phyloP scores from a whole-genome alignment of 495 filamentous ascomycete genomes.

The Apodospora peruviana region DNA sequence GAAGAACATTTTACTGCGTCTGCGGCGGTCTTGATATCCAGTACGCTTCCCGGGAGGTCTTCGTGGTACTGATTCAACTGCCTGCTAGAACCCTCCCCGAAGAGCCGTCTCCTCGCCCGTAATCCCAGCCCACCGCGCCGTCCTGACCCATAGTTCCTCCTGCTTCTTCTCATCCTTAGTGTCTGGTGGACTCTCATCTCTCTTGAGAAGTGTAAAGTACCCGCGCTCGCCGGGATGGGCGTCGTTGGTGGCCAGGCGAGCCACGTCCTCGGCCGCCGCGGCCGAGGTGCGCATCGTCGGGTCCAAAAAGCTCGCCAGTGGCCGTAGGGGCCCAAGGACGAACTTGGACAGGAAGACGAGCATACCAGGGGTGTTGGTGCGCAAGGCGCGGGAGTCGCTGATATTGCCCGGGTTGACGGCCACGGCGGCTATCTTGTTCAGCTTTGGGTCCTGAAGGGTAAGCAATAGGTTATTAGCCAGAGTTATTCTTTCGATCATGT shows the following conservation, averaged over 20 bases:
- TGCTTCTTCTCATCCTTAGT: constrained; percentile 36
- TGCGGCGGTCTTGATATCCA: no score
- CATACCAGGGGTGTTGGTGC: constrained; percentile 33
- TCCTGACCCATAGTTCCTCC: constrained; percentile 39
- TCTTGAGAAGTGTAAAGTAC: constrained; percentile 33
- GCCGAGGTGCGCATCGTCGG: constrained; percentile 30
- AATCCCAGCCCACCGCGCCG: constrained; percentile 32
- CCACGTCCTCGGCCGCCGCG: constrained; percentile 31
- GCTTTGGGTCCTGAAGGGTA: constrained; percentile 18
- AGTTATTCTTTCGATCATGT: not conserved
- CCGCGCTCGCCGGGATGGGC: constrained; percentile 29
- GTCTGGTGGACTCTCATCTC: constrained; percentile 32
- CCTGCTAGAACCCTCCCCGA: not conserved
- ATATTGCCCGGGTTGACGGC: constrained; percentile 43
- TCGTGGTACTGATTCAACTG: no score
- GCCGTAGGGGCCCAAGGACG: constrained; percentile 28
- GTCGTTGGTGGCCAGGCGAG: constrained; percentile 21
- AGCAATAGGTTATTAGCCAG: not conserved
- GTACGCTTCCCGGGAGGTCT: no score
- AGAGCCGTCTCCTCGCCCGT: not conserved
- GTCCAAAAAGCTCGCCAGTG: constrained; percentile 27
- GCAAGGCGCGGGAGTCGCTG: constrained; percentile 39
- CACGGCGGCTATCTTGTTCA: constrained; percentile 39
- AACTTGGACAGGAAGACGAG: constrained; percentile 19
- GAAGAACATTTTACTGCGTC: no score